Conservation (phyloP, 1,139 yeast species). For the Magnusiomyces starmeri region DNA sequence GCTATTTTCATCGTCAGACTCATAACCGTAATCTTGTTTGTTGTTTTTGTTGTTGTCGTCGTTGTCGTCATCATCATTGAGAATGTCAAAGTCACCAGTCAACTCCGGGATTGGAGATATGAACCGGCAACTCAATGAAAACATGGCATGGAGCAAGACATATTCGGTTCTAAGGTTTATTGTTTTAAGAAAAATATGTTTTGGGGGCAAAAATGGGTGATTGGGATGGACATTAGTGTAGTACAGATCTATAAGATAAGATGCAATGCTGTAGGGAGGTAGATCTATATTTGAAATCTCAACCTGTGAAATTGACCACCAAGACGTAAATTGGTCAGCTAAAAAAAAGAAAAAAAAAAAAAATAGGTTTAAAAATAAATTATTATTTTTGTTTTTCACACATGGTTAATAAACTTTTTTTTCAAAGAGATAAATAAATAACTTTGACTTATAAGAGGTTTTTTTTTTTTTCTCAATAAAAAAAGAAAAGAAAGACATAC, state of each 20-base stretch:
- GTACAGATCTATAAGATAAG: conserved; percentile 40
- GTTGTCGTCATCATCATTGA: neutral
- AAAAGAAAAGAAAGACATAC: too few species aligned
- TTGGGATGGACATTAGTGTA: conserved; percentile 44
- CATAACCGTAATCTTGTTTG: neutral
- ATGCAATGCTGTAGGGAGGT: conserved; percentile 40
- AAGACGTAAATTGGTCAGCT: neutral
- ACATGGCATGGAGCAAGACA: conserved; percentile 43
- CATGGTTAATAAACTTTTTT: neutral
- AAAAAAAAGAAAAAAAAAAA: too few species aligned
- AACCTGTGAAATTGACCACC: conserved; percentile 5
- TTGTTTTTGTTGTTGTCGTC: neutral
- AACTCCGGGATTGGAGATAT: conserved; percentile 17
- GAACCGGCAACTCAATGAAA: conserved; percentile 39
- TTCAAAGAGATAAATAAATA: neutral
- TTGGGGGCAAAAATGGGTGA: conserved; percentile 42
- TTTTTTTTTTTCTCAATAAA: too few species aligned
- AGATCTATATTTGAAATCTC: conserved; percentile 35
- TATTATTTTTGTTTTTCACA: neutral
- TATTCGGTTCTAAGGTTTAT: conserved; percentile 36
- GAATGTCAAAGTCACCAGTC: neutral
- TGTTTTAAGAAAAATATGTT: conserved; percentile 32
- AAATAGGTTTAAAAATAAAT: neutral
- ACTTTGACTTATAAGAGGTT: neutral
- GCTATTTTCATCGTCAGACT: neutral